A percentile compares a stretch with the other conserved stretches of the same genome.
Evolutionary conservation across 2,329 filamentous ascomycete species (phyloP).

Genomic region (Dactylellina sp.): DNA sequence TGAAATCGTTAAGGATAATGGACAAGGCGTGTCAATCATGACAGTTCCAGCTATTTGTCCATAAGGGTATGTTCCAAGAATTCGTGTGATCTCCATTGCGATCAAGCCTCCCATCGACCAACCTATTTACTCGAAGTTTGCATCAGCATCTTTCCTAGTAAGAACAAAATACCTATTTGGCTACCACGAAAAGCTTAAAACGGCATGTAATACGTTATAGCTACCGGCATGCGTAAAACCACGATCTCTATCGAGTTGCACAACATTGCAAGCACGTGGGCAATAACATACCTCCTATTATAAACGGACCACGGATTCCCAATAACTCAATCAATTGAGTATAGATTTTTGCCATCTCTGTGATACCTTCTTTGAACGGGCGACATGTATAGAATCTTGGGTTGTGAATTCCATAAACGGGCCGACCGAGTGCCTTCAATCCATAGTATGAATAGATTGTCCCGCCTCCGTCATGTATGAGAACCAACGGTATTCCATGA

Average conservation of each 20-base stretch:
- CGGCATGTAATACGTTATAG: not conserved
- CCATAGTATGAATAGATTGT: constrained; percentile 59
- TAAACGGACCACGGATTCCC: constrained; percentile 52
- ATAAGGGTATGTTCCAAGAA: constrained; percentile 29
- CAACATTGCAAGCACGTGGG: too few species aligned
- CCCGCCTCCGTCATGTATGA: constrained; percentile 69
- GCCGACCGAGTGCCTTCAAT: constrained; percentile 50
- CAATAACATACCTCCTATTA: constrained; percentile 55
- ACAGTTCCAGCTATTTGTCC: constrained; percentile 33
- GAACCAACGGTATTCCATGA: constrained; percentile 64
- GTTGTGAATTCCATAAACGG: constrained; percentile 58
- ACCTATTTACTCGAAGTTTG: constrained; percentile 72
- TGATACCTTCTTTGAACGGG: constrained; percentile 54
- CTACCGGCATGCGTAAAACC: too few species aligned
- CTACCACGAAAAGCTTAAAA: too few species aligned
- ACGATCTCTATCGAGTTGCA: too few species aligned
- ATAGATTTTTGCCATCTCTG: constrained; percentile 58
- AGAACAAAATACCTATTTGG: too few species aligned
- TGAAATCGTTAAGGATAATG: not conserved
- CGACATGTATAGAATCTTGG: constrained; percentile 58
- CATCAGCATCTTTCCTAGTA: too few species aligned
- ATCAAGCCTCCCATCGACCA: constrained; percentile 83
- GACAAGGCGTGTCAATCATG: constrained; percentile 35
- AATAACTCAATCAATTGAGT: constrained; percentile 53
- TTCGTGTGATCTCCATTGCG: constrained; percentile 73